phyloP scores from a whole-genome alignment of 768 basidiomycete species.

The Naganishia randhawae region DNA sequence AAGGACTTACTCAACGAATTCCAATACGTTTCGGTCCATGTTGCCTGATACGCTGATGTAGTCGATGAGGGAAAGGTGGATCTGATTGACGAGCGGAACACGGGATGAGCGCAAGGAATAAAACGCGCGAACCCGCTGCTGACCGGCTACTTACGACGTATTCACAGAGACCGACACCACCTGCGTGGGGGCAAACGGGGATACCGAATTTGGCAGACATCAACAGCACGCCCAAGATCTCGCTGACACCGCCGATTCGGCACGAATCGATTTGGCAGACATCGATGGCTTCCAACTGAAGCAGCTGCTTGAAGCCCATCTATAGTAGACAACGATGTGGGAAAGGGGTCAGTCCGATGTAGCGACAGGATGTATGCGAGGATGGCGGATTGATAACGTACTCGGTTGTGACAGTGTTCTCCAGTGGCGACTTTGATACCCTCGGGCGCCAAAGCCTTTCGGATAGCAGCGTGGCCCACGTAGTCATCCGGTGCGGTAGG shows the following conservation, averaged over 20 bases:
- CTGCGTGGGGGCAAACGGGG: slow-evolving; percentile 88
- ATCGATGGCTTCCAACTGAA: slow-evolving; percentile 83
- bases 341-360: neutral
- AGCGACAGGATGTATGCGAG: neutral
- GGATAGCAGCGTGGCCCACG: slow-evolving; percentile 59
- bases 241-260: slow-evolving; percentile 85
- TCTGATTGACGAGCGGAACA: slow-evolving; percentile 38
- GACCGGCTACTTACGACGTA: slow-evolving; percentile 61
- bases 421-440: slow-evolving; percentile 90
- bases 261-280: slow-evolving; percentile 95
- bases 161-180: slow-evolving; percentile 89
- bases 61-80: slow-evolving; percentile 69
- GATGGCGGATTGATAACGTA: slow-evolving; percentile 26
- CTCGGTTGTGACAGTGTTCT: slow-evolving; percentile 83
- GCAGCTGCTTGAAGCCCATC: slow-evolving; percentile 90
- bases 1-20: slow-evolving; percentile 50
- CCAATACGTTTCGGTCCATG: slow-evolving; percentile 91
- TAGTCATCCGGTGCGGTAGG: slow-evolving; percentile 90
- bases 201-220: slow-evolving; percentile 91
- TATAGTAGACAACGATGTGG: neutral
- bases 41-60: slow-evolving; percentile 85
- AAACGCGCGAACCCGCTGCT: neutral
- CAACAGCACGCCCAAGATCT: slow-evolving; percentile 80
- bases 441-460: slow-evolving; percentile 69
- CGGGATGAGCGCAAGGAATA: no score